phyloP scores from a whole-genome alignment of 192 early-diverging fungal genomes.

The Dissophora globulifera region DNA sequence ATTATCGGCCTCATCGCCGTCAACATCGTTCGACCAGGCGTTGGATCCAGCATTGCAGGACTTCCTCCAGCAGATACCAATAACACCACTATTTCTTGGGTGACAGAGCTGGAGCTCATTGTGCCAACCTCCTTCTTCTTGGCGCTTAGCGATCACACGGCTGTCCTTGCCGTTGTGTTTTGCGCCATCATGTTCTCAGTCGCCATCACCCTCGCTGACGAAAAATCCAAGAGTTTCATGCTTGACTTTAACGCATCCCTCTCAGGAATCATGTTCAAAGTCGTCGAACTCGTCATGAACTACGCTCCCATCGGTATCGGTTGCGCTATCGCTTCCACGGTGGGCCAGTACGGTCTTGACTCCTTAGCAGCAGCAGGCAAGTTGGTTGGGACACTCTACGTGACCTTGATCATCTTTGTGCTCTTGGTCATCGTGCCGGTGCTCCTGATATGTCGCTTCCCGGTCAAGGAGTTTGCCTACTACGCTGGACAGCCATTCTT shows the following conservation, averaged over 20 bases:
- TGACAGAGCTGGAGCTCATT: conserved; percentile 63
- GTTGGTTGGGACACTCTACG: conserved; percentile 69
- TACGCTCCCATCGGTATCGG: conserved; percentile 75
- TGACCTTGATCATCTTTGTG: conserved; percentile 64
- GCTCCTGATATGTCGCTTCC: conserved; percentile 61
- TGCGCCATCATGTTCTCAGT: conserved; percentile 72
- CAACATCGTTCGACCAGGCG: conserved; percentile 70
- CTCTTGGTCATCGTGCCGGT: conserved; percentile 66
- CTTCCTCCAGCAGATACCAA: conserved; percentile 6
- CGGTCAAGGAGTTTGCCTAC: conserved; percentile 59
- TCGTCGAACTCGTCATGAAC: conserved; percentile 65
- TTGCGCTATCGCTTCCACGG: conserved; percentile 66
- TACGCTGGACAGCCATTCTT: conserved; percentile 67
- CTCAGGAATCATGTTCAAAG: conserved; percentile 68
- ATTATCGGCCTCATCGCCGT: conserved; percentile 68
- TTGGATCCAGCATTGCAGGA: conserved; percentile 42
- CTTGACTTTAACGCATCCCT: conserved; percentile 63
- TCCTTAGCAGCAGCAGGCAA: conserved; percentile 67
- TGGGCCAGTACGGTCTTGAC: conserved; percentile 66
- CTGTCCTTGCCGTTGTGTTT: conserved; percentile 67
- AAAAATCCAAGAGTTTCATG: conserved; percentile 57
- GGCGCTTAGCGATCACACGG: conserved; percentile 52
- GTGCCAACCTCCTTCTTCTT: conserved; percentile 71
- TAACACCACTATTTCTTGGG: conserved; percentile 55
- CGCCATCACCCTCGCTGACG: conserved; percentile 54